These are phyloP conservation scores for Penicillium brevicompactum DNA, from an alignment of 2,329 filamentous ascomycete species.

Conservation along the genomic window DNA sequence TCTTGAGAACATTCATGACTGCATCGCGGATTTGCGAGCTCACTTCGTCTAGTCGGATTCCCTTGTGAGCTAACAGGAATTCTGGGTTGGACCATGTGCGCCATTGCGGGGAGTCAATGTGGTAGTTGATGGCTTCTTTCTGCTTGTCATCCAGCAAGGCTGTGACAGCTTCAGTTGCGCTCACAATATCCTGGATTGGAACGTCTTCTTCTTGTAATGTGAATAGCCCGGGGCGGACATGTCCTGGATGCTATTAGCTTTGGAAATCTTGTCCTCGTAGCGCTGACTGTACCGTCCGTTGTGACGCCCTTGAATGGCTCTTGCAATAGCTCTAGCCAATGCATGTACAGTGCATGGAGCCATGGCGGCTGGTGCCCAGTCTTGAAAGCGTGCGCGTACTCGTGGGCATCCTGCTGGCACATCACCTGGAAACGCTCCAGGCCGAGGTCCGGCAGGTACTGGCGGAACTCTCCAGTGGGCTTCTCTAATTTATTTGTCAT, in stretches of 20 bases:
- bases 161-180: conserved; percentile 52
- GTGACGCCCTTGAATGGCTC: conserved; percentile 74
- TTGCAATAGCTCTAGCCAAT: conserved; percentile 59
- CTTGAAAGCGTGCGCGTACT: conserved; percentile 64
- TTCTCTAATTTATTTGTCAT: conserved; percentile 11
- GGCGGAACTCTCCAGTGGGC: conserved; percentile 52
- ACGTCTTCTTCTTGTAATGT: conserved; percentile 65
- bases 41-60: conserved; percentile 69
- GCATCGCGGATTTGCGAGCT: conserved; percentile 47
- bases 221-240: conserved; percentile 58
- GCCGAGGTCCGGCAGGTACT: conserved; percentile 64
- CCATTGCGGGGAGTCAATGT: conserved; percentile 72
- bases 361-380: conserved; percentile 64
- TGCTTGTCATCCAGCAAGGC: conserved; percentile 53
- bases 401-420: conserved; percentile 62
- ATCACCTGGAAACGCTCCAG: conserved; percentile 65
- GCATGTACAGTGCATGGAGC: conserved; percentile 63
- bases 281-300: conserved; percentile 57
- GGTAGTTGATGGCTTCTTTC: conserved; percentile 54
- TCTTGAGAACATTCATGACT: conserved; percentile 59
- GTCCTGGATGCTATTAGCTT: conserved; percentile 41
- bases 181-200: conserved; percentile 60
- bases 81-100: conserved; percentile 73
- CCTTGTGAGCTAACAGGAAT: conserved; percentile 69
- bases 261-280: not conserved